Evolutionary conservation across 2,329 filamentous ascomycete genomes (phyloP), one percentile per base, ranked within the genome.

Genomic region (Gremmenia infestans): DNA sequence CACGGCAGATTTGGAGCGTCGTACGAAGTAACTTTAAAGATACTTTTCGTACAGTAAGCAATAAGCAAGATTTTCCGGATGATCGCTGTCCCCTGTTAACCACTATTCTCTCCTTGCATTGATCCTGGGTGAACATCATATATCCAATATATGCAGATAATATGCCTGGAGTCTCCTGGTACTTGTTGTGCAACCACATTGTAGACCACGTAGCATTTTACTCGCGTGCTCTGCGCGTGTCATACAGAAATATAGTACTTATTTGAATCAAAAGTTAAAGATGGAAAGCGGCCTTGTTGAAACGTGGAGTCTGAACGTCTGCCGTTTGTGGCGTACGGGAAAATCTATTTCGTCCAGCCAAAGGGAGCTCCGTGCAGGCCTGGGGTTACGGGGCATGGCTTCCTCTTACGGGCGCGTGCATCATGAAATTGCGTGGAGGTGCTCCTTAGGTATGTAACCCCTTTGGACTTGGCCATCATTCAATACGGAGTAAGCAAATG

Each of bases 121-220:
- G 51, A 61, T 60, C 63, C 63, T 58, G 48, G 63, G 40, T 53
- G 60, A 55, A 54, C 53, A 64, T 66, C 60, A 55, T 59, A 59
- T 32, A 64, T 65, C 62, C 61, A 65, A 62, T 66, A 65, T 61
- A 63, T 66, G 61, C 61, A 65, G 53, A 64, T 54, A 60, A 60
- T 59, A 59, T 53, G 49, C 49, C 46, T 54, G 25, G 32, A 47
- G 15, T 35, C 17, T 39, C 47, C 42, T 55, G 50, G 37, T 42
- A 56, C 52, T 52, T 25, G 42, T 61, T 56, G 59, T 63, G 55
- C 52, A 59, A 64, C 60, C 50, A 48, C 50, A 32, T 47, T 50
- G 36, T 45, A 46, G 19, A 49, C 15, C 3, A 37, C 35, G 37
- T 4, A 40, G 35, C 35, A 42, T 35, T 23, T 37, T n/a, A 17